These are phyloP conservation scores for Leishmania mexicana DNA, from an alignment of 208 protist species.

Conservation along the genomic window DNA sequence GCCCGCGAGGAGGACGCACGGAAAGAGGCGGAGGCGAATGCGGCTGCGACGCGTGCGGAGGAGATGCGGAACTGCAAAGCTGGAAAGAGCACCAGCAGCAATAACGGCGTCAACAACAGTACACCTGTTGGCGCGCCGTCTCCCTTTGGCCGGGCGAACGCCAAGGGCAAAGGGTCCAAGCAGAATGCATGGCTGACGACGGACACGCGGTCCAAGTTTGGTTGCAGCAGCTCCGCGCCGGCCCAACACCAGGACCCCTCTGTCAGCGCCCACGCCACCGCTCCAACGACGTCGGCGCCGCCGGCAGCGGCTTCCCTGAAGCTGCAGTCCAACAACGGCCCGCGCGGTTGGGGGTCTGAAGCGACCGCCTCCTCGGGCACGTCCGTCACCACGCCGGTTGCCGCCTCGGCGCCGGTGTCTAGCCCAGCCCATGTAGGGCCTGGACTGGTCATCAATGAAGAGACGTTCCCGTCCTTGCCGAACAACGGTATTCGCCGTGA, in stretches of 20 bases:
- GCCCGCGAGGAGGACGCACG: slow-evolving; percentile 54
- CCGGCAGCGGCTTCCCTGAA: slow-evolving; percentile 4
- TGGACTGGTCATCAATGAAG: slow-evolving; percentile 41
- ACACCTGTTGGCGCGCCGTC: slow-evolving; percentile 2
- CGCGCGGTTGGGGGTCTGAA: slow-evolving; percentile 12
- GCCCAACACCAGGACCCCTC: slow-evolving; percentile 17
- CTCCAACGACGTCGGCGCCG: not conserved
- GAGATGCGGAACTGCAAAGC: slow-evolving; percentile 21
- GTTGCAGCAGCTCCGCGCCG: slow-evolving; percentile 5
- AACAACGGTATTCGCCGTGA: slow-evolving; percentile 23
- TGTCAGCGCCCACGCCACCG: not conserved
- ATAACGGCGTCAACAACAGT: slow-evolving; percentile 2
- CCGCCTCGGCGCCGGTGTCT: slow-evolving; percentile 7
- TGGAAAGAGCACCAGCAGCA: not conserved
- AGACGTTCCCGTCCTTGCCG: slow-evolving; percentile 59
- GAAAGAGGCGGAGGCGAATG: slow-evolving; percentile 39
- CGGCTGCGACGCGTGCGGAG: slow-evolving; percentile 24
- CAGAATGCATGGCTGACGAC: slow-evolving; percentile 52
- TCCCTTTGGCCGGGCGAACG: slow-evolving; percentile 8
- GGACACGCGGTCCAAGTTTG: slow-evolving; percentile 28
- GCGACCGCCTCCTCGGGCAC: slow-evolving; percentile 3
- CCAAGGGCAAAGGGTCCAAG: slow-evolving; percentile 32
- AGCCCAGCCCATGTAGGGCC: slow-evolving; percentile 5
- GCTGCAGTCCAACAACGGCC: slow-evolving; percentile 18
- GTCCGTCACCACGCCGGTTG: not conserved